Percentiles rank a stretch among this genome's conserved stretches.
Conservation (phyloP, 2,329 filamentous ascomycete species). For the Botrytis fabae region DNA sequence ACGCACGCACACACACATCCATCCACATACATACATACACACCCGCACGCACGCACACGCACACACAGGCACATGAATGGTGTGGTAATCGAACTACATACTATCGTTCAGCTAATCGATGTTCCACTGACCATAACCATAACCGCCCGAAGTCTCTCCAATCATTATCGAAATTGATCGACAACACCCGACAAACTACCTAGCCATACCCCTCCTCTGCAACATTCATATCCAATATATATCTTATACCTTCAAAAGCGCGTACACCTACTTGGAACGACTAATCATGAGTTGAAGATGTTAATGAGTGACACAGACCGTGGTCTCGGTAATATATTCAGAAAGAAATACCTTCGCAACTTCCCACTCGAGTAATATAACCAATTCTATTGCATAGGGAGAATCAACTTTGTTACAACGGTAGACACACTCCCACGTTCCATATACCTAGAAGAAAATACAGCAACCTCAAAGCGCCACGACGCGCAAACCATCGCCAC, state of each 20-base stretch:
- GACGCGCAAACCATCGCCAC: slow-evolving; percentile 36
- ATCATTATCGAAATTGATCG: slow-evolving; percentile 18
- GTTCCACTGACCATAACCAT: slow-evolving; percentile 23
- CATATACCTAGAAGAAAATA: slow-evolving; percentile 25
- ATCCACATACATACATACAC: neutral
- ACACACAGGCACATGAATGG: neutral
- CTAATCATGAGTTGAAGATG: slow-evolving; percentile 26
- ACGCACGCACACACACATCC: neutral
- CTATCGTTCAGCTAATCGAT: slow-evolving; percentile 17
- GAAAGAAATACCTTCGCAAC: slow-evolving; percentile 20
- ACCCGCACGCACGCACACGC: no score
- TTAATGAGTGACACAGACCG: slow-evolving; percentile 25
- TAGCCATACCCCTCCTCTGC: slow-evolving; percentile 19
- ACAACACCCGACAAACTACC: slow-evolving; percentile 15
- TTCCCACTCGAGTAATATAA: slow-evolving; percentile 24
- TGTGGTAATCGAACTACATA: neutral
- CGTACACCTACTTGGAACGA: slow-evolving; percentile 12
- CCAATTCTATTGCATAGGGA: slow-evolving; percentile 26
- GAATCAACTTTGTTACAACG: slow-evolving; percentile 27
- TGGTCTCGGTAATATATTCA: slow-evolving; percentile 21
- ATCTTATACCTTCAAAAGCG: slow-evolving; percentile 8
- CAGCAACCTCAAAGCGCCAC: slow-evolving; percentile 29
- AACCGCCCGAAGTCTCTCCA: slow-evolving; percentile 22
- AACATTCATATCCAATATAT: slow-evolving; percentile 4
- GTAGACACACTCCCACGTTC: slow-evolving; percentile 27